Base-by-base conservation (phyloP, 2,329 filamentous ascomycete genomes). In the Claviceps arundinis region DNA sequence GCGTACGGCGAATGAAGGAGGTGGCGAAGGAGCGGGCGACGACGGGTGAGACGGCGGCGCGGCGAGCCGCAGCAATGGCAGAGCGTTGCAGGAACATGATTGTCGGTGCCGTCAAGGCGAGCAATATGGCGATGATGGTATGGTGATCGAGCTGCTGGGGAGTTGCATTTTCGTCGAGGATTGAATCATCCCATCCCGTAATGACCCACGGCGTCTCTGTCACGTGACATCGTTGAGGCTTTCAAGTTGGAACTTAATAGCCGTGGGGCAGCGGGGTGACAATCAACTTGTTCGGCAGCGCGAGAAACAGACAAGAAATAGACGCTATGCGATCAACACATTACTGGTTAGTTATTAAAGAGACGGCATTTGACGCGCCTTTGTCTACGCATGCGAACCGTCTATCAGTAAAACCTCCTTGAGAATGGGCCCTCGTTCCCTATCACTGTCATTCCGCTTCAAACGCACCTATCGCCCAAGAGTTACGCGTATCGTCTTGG, bases 21-120 rank as follows among this genome's bases (percentile, higher is more conserved):
- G 74, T 81, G 59, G 76, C 70, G 66, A 84, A 81, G 69, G 70
- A 74, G 68, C 81, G 80, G 62, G 74, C 73, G 64, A 75, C 68
- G 57, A 70, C 69, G 59, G 79, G 77, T 52, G 63, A 71, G 64
- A 74, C 73, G 55, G 74, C 80, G 56, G 64, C 68, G 59, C 81
- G 78, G 67, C 81, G 80, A 64, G 78, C 80, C 65, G 73, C 78
- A 60, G 75, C 70, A 59, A 80, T 64, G 66, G 75, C 79, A 64
- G 80, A 74, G 66, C 81, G 81, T 74, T 81, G 77, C 66, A 84
- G 66, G 62, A 83, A 80, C 81, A 84, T 82, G 63, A n/a, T 62
- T 66, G 68, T 63, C 58, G 58, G 53, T 54, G 48, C 52, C 42
- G 54, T 55, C 55, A 56, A 40, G 51, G 48, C 46, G 50, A 49